Evolutionary conservation across 148 eudicot species (phyloP), one percentile per base, ranked within the genome.

Genomic region (Pharnaceum exiguum): DNA sequence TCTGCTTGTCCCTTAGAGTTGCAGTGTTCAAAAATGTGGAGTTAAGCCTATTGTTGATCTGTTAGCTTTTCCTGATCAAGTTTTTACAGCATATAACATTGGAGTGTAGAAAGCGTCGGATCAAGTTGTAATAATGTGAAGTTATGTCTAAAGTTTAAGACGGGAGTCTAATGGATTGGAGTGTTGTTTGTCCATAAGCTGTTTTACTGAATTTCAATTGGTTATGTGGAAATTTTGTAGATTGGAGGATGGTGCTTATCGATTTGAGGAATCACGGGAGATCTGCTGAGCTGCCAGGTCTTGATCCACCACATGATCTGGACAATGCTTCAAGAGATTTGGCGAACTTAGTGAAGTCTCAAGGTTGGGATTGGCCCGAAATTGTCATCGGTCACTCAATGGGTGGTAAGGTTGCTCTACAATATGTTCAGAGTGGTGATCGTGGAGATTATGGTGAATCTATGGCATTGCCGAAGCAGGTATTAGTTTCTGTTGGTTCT

Each of bases 381-480:
- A 82, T 83, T 45, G 84, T 93, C 38, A 78, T 93, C 2, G 99
- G 99, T 17, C 99, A 93, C 70, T 93, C 99, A 22, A 65, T 93
- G 82, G 99, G 99, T 10, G 99, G 99, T 13, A 93, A 93, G 74
- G 91, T 93, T 46, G 85, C 91, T 1, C 59, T 93, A 73, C 99
- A 93, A 63, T 89, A 68, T 70, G 91, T 82, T 21, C 63, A 78
- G 75, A 80, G 95, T 62, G 71, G 83, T 67, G 75, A 77, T 57
- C 58, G 55, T 45, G 86, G 95, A 29, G 80, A 79, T 70, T 93
- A 76, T 69, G 99, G 95, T 2, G 66, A 66, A 46, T 66, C 79
- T 5, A 78, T 65, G n/a, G 53, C 37, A 39, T 71, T 82, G 62
- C 99, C 99, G 15, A 93, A 82, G 62, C 96, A 93, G 99, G 99